These are phyloP conservation scores for Ajuga chamaepitys DNA, from an alignment of 257 asterid species.

Conservation along the genomic window DNA sequence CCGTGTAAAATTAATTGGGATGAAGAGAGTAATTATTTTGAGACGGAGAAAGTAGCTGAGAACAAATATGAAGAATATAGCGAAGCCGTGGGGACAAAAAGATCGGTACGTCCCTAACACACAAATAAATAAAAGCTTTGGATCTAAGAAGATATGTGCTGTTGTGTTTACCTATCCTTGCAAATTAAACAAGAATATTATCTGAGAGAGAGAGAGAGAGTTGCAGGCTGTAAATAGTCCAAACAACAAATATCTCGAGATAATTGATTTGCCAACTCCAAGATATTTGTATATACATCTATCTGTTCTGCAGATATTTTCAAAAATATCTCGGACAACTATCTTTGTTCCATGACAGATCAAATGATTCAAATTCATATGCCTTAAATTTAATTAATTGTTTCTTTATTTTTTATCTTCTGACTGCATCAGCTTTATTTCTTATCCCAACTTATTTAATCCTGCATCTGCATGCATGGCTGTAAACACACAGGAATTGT, in stretches of 20 bases:
- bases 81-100: no score
- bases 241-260: slow-evolving; percentile 8
- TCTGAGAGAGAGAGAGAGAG: background rate
- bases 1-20: no score
- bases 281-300: slow-evolving; percentile 14
- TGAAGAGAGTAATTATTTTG: no score
- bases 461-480: no score
- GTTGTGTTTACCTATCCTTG: background rate
- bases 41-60: background rate
- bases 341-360: no score
- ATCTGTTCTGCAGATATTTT: background rate
- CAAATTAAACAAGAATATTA: background rate
- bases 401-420: no score
- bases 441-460: no score
- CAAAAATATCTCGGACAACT: slow-evolving; percentile 6
- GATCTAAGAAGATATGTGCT: background rate
- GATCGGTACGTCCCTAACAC: no score
- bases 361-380: background rate
- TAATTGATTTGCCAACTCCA: slow-evolving; percentile 22
- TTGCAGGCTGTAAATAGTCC: background rate
- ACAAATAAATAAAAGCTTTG: background rate
- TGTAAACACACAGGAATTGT: no score
- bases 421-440: no score
- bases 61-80: no score
- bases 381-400: background rate